phyloP scores from a whole-genome alignment of 2,329 filamentous ascomycete species.

The Apiospora pterosperma region DNA sequence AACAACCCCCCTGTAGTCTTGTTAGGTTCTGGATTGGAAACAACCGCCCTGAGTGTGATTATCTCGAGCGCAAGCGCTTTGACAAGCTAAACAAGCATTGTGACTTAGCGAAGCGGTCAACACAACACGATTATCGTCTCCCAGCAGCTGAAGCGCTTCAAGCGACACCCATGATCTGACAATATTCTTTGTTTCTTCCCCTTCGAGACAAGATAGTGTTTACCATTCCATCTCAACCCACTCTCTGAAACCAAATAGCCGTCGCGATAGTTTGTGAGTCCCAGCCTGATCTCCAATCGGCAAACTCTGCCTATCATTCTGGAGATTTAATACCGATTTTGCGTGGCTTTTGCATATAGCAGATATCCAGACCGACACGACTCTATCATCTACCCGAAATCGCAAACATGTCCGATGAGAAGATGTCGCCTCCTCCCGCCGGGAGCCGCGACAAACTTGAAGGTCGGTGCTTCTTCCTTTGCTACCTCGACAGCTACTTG shows the following conservation, averaged over 20 bases:
- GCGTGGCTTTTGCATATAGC: neutral
- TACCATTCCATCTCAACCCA: neutral
- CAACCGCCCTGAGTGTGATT: neutral
- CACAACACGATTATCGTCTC: neutral
- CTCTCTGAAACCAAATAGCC: neutral
- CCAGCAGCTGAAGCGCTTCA: neutral
- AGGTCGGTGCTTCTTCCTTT: slow-evolving; percentile 20
- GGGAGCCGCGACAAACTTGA: slow-evolving; percentile 27
- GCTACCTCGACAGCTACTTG: neutral
- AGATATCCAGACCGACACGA: neutral
- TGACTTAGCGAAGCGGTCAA: neutral
- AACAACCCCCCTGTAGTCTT: neutral
- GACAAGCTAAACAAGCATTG: neutral
- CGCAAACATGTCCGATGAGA: slow-evolving; percentile 21
- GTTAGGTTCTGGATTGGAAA: neutral
- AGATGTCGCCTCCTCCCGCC: slow-evolving; percentile 23
- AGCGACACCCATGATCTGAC: neutral
- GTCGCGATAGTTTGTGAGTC: neutral
- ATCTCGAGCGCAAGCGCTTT: slow-evolving; percentile 1
- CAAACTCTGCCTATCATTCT: neutral
- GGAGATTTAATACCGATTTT: neutral
- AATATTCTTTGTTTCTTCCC: neutral
- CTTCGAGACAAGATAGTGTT: neutral
- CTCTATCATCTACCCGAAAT: neutral
- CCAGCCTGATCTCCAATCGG: neutral